phyloP scores from a whole-genome alignment of 257 asterid genomes.

The Jaltomata sinuosa region DNA sequence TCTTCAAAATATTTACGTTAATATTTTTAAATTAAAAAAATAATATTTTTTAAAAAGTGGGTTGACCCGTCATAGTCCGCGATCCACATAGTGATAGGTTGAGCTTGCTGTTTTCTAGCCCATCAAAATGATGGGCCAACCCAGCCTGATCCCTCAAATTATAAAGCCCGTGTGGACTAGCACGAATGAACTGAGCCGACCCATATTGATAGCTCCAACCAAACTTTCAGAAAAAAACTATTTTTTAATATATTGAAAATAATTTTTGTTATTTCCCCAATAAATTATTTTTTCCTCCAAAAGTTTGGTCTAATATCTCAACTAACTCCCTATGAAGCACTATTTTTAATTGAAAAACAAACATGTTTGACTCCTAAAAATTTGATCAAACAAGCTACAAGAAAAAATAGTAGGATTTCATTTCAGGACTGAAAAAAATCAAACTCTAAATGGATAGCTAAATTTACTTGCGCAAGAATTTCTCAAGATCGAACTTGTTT shows the following conservation, averaged over 20 bases:
- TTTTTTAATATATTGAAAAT: not conserved
- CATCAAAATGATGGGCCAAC: too few relatives aligned
- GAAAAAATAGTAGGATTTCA: not conserved
- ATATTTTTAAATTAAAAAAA: too few relatives aligned
- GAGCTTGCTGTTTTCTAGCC: too few relatives aligned
- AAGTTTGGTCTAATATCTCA: not conserved
- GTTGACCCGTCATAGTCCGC: too few relatives aligned
- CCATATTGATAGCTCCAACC: too few relatives aligned
- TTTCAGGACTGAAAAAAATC: not conserved
- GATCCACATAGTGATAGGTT: too few relatives aligned
- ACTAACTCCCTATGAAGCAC: not conserved
- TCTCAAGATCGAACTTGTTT: not conserved
- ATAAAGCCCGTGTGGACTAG: too few relatives aligned
- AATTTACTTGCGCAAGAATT: not conserved
- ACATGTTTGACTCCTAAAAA: not conserved
- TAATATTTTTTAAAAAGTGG: too few relatives aligned
- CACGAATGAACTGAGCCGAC: too few relatives aligned
- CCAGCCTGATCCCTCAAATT: too few relatives aligned
- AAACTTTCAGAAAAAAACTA: not conserved
- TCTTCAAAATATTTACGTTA: too few relatives aligned
- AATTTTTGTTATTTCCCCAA: not conserved
- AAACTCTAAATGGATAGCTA: not conserved
- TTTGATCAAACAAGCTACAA: not conserved
- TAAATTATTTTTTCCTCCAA: not conserved
- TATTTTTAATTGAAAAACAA: not conserved